Evolutionary conservation across 2,329 filamentous ascomycete genomes (phyloP).

Genomic region (Botrytis fabae): DNA sequence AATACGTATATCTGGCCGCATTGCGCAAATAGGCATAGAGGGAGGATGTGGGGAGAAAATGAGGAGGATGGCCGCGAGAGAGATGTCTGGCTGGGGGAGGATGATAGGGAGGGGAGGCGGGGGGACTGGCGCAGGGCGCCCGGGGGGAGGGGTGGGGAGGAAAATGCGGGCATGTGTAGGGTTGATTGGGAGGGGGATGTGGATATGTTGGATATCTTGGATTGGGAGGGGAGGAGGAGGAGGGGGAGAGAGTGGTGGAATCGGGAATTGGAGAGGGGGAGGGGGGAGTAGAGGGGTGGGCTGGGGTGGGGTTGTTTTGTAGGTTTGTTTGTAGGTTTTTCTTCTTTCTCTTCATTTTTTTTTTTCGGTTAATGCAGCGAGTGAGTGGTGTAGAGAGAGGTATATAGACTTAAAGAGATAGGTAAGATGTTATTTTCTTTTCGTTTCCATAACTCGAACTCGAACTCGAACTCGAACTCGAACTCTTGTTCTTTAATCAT

Average conservation of each 20-base stretch:
- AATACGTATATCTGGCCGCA: constrained; percentile 6
- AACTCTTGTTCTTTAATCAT: no score
- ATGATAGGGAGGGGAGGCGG: background rate
- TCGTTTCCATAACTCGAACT: no score
- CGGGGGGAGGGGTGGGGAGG: background rate
- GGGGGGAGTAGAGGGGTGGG: background rate
- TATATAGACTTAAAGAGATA: no score
- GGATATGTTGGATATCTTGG: constrained; percentile 17
- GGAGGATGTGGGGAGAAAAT: background rate
- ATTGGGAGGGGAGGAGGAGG: background rate
- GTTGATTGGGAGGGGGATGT: constrained; percentile 15
- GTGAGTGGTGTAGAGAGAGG: no score
- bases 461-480: no score
- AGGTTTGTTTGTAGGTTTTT: background rate
- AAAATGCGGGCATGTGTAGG: background rate
- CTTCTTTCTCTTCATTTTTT: no score
- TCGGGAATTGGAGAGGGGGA: no score
- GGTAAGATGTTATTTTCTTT: no score
- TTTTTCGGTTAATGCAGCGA: no score
- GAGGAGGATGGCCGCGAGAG: background rate
- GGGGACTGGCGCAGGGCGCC: background rate
- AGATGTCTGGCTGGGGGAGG: background rate
- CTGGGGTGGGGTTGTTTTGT: background rate
- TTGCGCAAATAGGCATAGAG: background rate
- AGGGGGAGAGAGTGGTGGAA: no score